Evolutionary conservation across 306 rosid species (phyloP), one percentile per base, ranked within the genome.

Genomic region (Parietaria judaica): DNA sequence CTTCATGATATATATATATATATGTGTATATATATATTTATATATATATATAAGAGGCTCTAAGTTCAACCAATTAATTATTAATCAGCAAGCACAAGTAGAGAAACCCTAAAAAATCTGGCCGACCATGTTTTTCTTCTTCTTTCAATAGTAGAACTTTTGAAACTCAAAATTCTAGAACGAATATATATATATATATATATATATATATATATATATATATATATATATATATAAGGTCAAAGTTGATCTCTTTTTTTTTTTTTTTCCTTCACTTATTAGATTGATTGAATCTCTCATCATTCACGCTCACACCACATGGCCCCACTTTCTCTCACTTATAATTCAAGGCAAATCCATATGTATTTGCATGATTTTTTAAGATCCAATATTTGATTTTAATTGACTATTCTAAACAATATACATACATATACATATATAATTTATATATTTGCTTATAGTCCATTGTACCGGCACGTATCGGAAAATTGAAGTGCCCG

Each of bases 221-320:
- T 23, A 23, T 23, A 4, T 45, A 61, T n/a, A 17, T 7, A 23
- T 3, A 17, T 5, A 44, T n/a, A 62, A 46, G 45, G 54, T 34
- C 66, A 62, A 61, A 44, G 7, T 38, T 10, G 36, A 17, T 46
- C 15, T 62, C 35, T 31, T 31, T 9, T 60, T 60, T 45, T 60
- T 7, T 60, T 58, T 60, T 41, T 43, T 45, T 60, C 23, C 36
- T 60, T 45, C 35, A 9, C 46, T 61, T 1, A 37, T 58, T 36
- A 58, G 14, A 4, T 62, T 48, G 3, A 47, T 23, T 36, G 3
- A 47, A 45, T 43, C 41, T 44, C 48, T 43, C 44, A 47, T 62
- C 66, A 17, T 15, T 23, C 31, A 46, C 53, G 3, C 13, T 13
- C 66, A 62, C 56, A 62, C 66, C 55, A 43, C 66, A 62, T 17